Conservation (phyloP, 257 asterid species). For the Solanum ossicruentum region DNA sequence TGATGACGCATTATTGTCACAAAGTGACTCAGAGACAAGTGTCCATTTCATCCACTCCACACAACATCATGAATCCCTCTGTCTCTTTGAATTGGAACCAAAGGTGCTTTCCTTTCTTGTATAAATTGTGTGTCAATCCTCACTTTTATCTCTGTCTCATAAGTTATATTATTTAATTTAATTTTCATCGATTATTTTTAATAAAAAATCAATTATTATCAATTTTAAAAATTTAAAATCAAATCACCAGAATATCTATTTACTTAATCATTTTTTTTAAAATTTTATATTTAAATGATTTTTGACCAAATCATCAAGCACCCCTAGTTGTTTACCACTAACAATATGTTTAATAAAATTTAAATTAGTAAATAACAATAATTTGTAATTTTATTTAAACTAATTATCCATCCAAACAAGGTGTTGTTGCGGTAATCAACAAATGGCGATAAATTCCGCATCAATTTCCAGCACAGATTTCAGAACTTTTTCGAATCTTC, state of each 20-base stretch:
- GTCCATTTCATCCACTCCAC: not conserved
- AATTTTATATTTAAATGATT: not conserved
- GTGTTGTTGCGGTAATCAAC: not conserved
- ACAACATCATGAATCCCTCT: not conserved
- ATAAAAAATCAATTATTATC: not conserved
- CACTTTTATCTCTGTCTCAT: not conserved
- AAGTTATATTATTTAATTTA: not conserved
- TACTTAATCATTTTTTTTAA: fast-evolving
- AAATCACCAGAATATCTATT: not conserved
- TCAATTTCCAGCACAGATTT: not conserved
- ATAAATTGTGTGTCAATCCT: too few species aligned
- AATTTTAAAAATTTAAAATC: too few species aligned
- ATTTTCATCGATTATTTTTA: not conserved
- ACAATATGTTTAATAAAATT: not conserved
- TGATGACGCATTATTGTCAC: not conserved
- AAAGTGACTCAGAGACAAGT: not conserved
- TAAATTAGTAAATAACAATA: not conserved
- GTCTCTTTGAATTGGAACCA: not conserved
- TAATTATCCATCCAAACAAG: not conserved
- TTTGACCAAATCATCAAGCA: not conserved
- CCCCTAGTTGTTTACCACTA: fast-evolving
- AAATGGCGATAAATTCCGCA: not conserved
- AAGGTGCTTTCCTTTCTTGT: too few species aligned
- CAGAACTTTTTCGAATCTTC: not conserved
- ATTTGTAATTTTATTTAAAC: not conserved